A percentile compares a stretch with the other conserved stretches of the same genome.
These are phyloP conservation scores for Pythium coloratum DNA, from an alignment of 352 stramenopile genomes.

Conservation along the genomic window DNA sequence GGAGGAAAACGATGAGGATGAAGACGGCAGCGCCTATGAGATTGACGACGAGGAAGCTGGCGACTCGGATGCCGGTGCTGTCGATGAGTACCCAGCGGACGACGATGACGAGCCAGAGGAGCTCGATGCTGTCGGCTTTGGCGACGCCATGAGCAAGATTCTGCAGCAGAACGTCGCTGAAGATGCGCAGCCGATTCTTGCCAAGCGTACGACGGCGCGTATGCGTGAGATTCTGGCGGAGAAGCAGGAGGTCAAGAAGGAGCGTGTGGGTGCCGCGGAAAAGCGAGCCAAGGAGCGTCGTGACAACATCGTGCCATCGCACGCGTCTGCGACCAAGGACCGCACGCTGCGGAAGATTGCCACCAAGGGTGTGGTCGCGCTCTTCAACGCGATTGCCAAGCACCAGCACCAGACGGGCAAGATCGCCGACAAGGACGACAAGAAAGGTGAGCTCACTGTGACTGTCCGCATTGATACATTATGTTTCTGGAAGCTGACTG, in stretches of 20 bases:
- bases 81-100: slow-evolving; percentile 25
- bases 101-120: slow-evolving; percentile 35
- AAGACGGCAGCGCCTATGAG: slow-evolving; percentile 13
- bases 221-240: slow-evolving; percentile 84
- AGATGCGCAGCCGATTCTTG: slow-evolving; percentile 75
- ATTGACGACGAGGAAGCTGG: slow-evolving; percentile 9
- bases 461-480: background rate
- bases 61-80: slow-evolving; percentile 11
- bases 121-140: slow-evolving; percentile 77
- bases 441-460: slow-evolving; percentile 47
- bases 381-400: slow-evolving; percentile 88
- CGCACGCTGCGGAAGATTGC: slow-evolving; percentile 74
- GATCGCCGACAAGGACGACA: slow-evolving; percentile 60
- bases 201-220: slow-evolving; percentile 78
- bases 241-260: slow-evolving; percentile 70
- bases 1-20: slow-evolving; percentile 6
- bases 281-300: slow-evolving; percentile 77
- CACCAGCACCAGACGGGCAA: slow-evolving; percentile 76
- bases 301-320: slow-evolving; percentile 68
- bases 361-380: slow-evolving; percentile 82
- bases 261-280: slow-evolving; percentile 65
- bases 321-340: slow-evolving; percentile 63
- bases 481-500: background rate
- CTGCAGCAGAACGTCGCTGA: slow-evolving; percentile 68
- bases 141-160: slow-evolving; percentile 87